These are phyloP conservation scores for Apiotrichum brassicae DNA, from an alignment of 1,284 basidiomycete species.

Conservation along the genomic window DNA sequence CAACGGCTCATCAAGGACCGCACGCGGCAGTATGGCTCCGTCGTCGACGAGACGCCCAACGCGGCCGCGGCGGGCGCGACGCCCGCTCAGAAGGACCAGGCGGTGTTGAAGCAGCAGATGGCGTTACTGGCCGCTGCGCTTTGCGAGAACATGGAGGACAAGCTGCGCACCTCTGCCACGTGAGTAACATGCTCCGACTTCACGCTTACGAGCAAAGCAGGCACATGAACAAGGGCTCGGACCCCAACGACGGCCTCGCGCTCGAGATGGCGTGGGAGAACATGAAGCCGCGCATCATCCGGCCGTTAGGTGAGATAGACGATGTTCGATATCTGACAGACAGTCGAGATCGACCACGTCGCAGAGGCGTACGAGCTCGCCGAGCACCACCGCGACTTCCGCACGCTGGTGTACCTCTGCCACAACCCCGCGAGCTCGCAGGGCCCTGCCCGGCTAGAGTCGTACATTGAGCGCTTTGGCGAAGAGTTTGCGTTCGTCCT, in stretches of 20 bases:
- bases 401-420: slow-evolving; percentile 72
- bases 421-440: slow-evolving; percentile 48
- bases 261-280: slow-evolving; percentile 34
- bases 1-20: slow-evolving; percentile 50
- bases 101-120: slow-evolving; percentile 55
- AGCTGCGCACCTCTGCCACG: slow-evolving; percentile 63
- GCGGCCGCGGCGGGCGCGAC: slow-evolving; percentile 2
- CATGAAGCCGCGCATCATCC: slow-evolving; percentile 40
- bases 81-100: slow-evolving; percentile 29
- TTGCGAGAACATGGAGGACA: slow-evolving; percentile 67
- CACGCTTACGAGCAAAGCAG: slow-evolving; percentile 15
- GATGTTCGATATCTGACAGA: slow-evolving; percentile 1
- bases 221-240: slow-evolving; percentile 33
- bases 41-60: slow-evolving; percentile 40
- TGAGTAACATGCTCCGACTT: no score
- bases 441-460: slow-evolving; percentile 46
- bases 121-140: slow-evolving; percentile 63
- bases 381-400: slow-evolving; percentile 77
- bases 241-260: slow-evolving; percentile 30
- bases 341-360: slow-evolving; percentile 62
- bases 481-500: slow-evolving; percentile 80
- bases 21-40: slow-evolving; percentile 49
- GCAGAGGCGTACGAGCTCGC: slow-evolving; percentile 71
- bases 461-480: slow-evolving; percentile 73
- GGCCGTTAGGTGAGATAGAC: slow-evolving; percentile 40